Evolutionary conservation across 108 stramenopile genomes (phyloP).

Genomic region (Fragilariopsis cylindrus): DNA sequence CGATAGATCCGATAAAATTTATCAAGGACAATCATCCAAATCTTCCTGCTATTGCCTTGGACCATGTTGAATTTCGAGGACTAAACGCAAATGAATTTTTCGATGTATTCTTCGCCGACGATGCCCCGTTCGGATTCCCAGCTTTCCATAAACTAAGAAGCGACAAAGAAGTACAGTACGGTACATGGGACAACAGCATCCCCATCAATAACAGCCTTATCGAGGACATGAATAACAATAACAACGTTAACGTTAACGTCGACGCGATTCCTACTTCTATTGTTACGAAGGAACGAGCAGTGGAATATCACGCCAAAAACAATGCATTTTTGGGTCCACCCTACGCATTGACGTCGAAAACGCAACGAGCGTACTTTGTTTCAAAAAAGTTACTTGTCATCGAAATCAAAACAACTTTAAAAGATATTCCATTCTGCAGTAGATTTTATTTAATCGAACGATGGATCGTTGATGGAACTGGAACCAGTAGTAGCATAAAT

Average conservation of each 20-base stretch:
- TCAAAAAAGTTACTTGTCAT: slow-evolving; percentile 60
- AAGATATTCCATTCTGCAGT: slow-evolving; percentile 78
- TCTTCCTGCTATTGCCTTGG: slow-evolving; percentile 46
- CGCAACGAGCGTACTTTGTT: slow-evolving; percentile 59
- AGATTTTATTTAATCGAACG: slow-evolving; percentile 74
- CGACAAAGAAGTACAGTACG: slow-evolving; percentile 73
- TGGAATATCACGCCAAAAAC: slow-evolving; percentile 71
- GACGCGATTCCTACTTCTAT: not conserved
- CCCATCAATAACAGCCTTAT: not conserved
- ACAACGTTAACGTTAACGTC: not conserved
- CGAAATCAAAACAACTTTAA: slow-evolving; percentile 61
- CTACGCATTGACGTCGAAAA: slow-evolving; percentile 71
- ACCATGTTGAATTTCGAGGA: slow-evolving; percentile 51
- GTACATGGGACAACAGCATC: slow-evolving; percentile 41
- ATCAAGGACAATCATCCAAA: slow-evolving; percentile 39
- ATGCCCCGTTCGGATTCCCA: slow-evolving; percentile 74
- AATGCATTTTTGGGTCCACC: slow-evolving; percentile 74
- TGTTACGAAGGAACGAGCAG: slow-evolving; percentile 40
- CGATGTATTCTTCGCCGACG: slow-evolving; percentile 74
- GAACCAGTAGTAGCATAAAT: not conserved
- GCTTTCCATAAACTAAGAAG: slow-evolving; percentile 73
- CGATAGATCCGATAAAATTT: slow-evolving; percentile 23
- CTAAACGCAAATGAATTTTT: slow-evolving; percentile 72
- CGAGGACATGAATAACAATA: slow-evolving; percentile 19
- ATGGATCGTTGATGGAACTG: slow-evolving; percentile 54